Percentiles rank a stretch among this genome's conserved stretches.
phyloP scores from a whole-genome alignment of 2,329 filamentous ascomycete species.

The Myriangium duriaei region DNA sequence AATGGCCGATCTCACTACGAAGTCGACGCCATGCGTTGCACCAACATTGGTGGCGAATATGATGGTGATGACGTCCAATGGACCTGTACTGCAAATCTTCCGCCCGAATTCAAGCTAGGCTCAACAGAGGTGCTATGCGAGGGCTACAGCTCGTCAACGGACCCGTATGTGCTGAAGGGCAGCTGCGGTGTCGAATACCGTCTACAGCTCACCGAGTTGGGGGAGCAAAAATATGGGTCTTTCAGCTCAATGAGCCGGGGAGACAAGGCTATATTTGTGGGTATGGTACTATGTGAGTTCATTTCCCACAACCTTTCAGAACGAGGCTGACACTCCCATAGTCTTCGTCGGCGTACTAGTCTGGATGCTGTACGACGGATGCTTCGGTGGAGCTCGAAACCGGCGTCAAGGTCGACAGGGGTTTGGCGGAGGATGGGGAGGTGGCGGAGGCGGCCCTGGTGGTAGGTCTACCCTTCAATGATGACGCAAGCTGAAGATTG shows the following conservation, averaged over 20 bases:
- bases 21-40: slow-evolving; percentile 77
- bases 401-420: slow-evolving; percentile 12
- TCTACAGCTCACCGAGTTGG: slow-evolving; percentile 62
- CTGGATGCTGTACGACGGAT: slow-evolving; percentile 18
- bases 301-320: no score
- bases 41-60: slow-evolving; percentile 73
- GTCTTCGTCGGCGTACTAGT: slow-evolving; percentile 20
- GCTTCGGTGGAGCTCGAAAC: slow-evolving; percentile 12
- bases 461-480: slow-evolving; percentile 14
- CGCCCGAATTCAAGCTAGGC: slow-evolving; percentile 59
- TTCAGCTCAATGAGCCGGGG: slow-evolving; percentile 5
- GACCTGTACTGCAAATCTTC: slow-evolving; percentile 63
- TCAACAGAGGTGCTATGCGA: slow-evolving; percentile 87
- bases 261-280: slow-evolving; percentile 40
- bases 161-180: slow-evolving; percentile 78
- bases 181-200: slow-evolving; percentile 89
- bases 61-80: slow-evolving; percentile 73
- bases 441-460: slow-evolving; percentile 31
- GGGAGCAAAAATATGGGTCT: slow-evolving; percentile 59
- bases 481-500: not conserved
- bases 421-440: slow-evolving; percentile 26
- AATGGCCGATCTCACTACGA: slow-evolving; percentile 45
- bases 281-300: slow-evolving; percentile 42
- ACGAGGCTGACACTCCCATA: slow-evolving; percentile 10
- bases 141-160: slow-evolving; percentile 64